Evolutionary conservation across 2,329 filamentous ascomycete species (phyloP), one percentile per base, ranked within the genome.

Genomic region (Clarireedia homoeocarpa): DNA sequence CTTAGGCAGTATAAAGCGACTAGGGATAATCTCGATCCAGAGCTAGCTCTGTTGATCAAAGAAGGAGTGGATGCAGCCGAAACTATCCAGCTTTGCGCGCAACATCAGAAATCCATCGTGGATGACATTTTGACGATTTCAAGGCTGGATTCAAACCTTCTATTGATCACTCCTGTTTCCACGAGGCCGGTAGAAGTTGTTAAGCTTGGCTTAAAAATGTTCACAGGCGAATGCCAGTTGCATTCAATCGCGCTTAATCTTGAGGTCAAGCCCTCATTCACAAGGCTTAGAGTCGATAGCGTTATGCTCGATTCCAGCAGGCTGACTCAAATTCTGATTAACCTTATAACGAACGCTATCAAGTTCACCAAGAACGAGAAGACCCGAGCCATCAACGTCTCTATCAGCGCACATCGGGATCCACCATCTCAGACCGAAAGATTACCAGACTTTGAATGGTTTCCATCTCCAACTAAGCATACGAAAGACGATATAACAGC

Each of bases 321-420:
- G 30, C 82, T 92, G 51, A 79, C 89, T 46, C 89, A 94, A 69
- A 86, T 92, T 1, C 74, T 92, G 6, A 90, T 94, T 67, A 94
- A 92, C 64, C 76, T 94, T 1, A 82, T 88, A 5, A 89, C 87
- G 4, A 92, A 92, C 64, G 87, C 88, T 0, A 84, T 94, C 67
- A 92, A 92, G 65, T 94, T 92, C 66, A 94, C 89, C 0, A 83
- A 83, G 27, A 77, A 77, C 0, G 81, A 84, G 20, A 82, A 81
- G 0, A 81, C 83, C 60, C 59, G 67, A 39, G 74, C 73, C 1
- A 75, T 82, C 2, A 71, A 72, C 20, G 69, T 83, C 46, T 67
- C 64, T 48, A 56, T 69, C 30, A 65, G 63, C 9, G 67, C 67
- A 40, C 65, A 61, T 44, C 60, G 36, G 24, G 61, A 66, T 47